phyloP scores from a whole-genome alignment of 2,329 filamentous ascomycete species.

The Dryadomyces quercus-mongolicae region DNA sequence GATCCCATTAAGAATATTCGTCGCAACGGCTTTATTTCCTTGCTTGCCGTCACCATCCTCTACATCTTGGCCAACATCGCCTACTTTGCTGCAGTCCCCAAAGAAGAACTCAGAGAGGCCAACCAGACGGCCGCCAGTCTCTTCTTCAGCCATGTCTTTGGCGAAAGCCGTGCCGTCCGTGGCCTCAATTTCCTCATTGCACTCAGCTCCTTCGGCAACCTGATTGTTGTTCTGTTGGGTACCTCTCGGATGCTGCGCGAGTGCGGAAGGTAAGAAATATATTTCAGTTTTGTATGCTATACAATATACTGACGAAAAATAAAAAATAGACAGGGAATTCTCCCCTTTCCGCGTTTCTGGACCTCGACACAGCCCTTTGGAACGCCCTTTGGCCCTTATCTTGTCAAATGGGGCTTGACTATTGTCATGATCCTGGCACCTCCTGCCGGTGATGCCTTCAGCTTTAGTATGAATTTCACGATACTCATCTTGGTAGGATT shows the following conservation, averaged over 20 bases:
- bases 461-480: conserved; percentile 31
- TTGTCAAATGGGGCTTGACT: conserved; percentile 43
- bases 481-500: too few relatives aligned
- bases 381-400: conserved; percentile 47
- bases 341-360: conserved; percentile 47
- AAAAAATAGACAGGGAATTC: conserved; percentile 34
- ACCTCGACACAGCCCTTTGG: conserved; percentile 50
- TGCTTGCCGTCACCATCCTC: conserved; percentile 36
- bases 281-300: neutral
- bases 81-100: conserved; percentile 37
- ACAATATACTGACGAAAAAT: neutral
- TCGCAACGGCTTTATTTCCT: conserved; percentile 33
- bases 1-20: neutral
- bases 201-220: conserved; percentile 45
- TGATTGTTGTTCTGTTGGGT: conserved; percentile 41
- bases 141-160: conserved; percentile 48
- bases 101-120: conserved; percentile 32
- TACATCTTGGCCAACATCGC: conserved; percentile 49
- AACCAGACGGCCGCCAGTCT: conserved; percentile 40
- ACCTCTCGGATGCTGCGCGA: conserved; percentile 46
- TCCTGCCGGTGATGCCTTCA: conserved; percentile 52
- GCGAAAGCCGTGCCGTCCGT: conserved; percentile 29
- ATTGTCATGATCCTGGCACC: conserved; percentile 47
- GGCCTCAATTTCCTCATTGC: conserved; percentile 46
- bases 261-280: conserved; percentile 31